Evolutionary conservation across 371 early-diverging fungal genomes (phyloP), one percentile per base, ranked within the genome.

Genomic region (Batkoa obscura): DNA sequence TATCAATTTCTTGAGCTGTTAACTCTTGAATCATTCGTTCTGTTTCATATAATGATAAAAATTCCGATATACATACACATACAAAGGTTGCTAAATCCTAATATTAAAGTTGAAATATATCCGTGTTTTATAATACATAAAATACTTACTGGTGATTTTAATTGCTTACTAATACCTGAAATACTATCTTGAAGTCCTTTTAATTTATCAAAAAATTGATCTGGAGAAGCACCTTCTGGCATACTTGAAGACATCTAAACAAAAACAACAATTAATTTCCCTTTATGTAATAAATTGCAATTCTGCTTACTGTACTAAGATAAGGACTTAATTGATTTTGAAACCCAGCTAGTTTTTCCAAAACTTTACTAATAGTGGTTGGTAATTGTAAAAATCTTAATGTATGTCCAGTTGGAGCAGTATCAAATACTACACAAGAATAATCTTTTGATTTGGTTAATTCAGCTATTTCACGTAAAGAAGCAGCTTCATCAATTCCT

Each of bases 321-420:
- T 96, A 87, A 37, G 94, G 91, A 0, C 92, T 95, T 62, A 98
- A 90, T 3, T 87, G 73, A 32, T 91, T 88, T 56, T 89, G 84
- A 23, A 96, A 71, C 63, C 89, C 84, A 51, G 86, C 80, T 49
- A 98, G 80, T 72, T 96, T 96, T 42, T 84, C 87, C 55, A 98
- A 70, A 9, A 94, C 95, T 72, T 98, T 96, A 60, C 94, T 94
- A 50, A 98, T 66, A 1, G 94, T 90, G 35, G 81, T 81, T 1
- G 98, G 96, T 80, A 98, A 94, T 23, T 93, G 92, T 57, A 98
- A 71, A 76, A 98, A 98, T 43, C 98, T 88, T 52, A 98, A 83
- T 2, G 98, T 98, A 66, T 98, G 98, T n/a, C 98, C 98, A 10
- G 98, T 98, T 10, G 98, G 98, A 3, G 98, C 98, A 36, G 98